Conservation (phyloP, 169 alveolate species). For the Babesia bigemina region DNA sequence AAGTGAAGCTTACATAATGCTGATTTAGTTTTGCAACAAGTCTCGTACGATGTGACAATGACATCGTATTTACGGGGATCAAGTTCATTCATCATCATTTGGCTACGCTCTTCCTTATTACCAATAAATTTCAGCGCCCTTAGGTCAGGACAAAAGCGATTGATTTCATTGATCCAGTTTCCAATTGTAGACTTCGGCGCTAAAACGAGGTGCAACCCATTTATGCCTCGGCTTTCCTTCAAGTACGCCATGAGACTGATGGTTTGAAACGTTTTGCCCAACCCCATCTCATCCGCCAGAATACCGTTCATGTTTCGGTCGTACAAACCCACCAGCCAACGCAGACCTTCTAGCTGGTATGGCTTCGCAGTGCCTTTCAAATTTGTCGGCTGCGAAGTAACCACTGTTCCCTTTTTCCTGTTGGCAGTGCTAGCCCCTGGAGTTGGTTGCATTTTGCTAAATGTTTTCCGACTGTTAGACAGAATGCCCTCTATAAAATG, state of each 20-base stretch:
- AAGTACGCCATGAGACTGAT: constrained; percentile 92
- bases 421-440: constrained; percentile 16
- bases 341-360: constrained; percentile 94
- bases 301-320: constrained; percentile 95
- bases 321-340: constrained; percentile 95
- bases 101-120: constrained; percentile 88
- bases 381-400: constrained; percentile 62
- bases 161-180: constrained; percentile 96
- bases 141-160: constrained; percentile 92
- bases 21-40: constrained; percentile 90
- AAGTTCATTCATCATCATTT: constrained; percentile 66
- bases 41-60: constrained; percentile 93
- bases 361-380: constrained; percentile 90
- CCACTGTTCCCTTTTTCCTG: constrained; percentile 21
- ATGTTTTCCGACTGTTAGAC: constrained; percentile 42
- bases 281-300: constrained; percentile 98
- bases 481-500: constrained; percentile 50
- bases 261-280: constrained; percentile 97
- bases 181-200: constrained; percentile 96
- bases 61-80: constrained; percentile 87
- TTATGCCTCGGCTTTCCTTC: constrained; percentile 84
- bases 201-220: constrained; percentile 95
- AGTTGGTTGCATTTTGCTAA: constrained; percentile 1
- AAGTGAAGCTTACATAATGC: constrained; percentile 89
- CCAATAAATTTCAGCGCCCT: constrained; percentile 95